A percentile compares a stretch with the other conserved stretches of the same genome.
phyloP scores from a whole-genome alignment of 2,329 filamentous ascomycete genomes.

The Hymenotorrendiella dingleyae region DNA sequence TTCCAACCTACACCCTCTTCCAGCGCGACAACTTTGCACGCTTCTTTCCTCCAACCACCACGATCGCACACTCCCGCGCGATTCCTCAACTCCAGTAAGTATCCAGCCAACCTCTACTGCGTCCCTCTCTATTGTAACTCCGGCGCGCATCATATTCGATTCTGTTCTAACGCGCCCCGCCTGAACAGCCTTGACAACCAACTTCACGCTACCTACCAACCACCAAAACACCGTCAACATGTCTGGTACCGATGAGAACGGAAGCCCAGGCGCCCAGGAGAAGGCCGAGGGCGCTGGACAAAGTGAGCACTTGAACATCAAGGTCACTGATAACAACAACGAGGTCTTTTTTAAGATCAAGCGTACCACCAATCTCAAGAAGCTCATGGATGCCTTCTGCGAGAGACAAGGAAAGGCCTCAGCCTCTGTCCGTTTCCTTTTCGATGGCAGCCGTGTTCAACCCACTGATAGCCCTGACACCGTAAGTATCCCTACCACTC shows the following conservation, averaged over 20 bases:
- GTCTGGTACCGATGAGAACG: conserved; percentile 38
- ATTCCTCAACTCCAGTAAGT: too few relatives aligned
- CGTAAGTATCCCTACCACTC: conserved; percentile 55
- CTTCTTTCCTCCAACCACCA: conserved; percentile 1
- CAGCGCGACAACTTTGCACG: too few relatives aligned
- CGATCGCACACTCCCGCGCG: too few relatives aligned
- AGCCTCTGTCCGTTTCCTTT: conserved; percentile 84
- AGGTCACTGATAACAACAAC: conserved; percentile 98
- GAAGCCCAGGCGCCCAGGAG: conserved; percentile 36
- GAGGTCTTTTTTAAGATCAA: conserved; percentile 99
- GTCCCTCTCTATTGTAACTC: too few relatives aligned
- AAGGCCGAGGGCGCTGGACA: conserved; percentile 30
- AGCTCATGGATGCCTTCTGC: conserved; percentile 97
- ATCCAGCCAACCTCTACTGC: too few relatives aligned
- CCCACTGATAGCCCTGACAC: conserved; percentile 84
- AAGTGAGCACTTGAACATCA: conserved; percentile 93
- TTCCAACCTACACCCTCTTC: too few relatives aligned
- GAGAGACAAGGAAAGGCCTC: conserved; percentile 88
- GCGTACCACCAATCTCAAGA: conserved; percentile 89
- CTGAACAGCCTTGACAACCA: conserved; percentile 18
- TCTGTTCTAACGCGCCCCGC: conserved; percentile 6
- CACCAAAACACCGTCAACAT: conserved; percentile 17
- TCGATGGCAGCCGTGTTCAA: conserved; percentile 91
- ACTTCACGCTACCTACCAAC: not conserved
- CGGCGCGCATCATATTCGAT: not conserved